Evolutionary conservation across 768 basidiomycete genomes (phyloP).

Genomic region (Agaricus blazei): DNA sequence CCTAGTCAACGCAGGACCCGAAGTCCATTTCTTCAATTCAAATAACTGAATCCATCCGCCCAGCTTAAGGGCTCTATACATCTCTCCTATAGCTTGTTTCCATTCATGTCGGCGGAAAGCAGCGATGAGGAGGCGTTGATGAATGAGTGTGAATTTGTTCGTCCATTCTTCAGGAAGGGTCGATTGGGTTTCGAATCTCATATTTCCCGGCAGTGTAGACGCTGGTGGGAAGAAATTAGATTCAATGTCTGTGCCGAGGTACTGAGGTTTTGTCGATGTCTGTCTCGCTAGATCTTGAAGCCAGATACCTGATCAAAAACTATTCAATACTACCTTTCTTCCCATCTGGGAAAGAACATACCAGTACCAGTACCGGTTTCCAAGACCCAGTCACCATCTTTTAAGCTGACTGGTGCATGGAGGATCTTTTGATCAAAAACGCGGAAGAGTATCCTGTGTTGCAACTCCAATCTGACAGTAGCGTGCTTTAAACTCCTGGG

Average conservation of each 20-base stretch:
- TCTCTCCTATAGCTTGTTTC: slow-evolving; percentile 1
- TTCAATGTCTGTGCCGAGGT: slow-evolving; percentile 4
- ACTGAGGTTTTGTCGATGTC: neutral
- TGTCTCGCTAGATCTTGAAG: neutral
- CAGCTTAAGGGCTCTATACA: slow-evolving; percentile 1
- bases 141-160: slow-evolving; percentile 3
- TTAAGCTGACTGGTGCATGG: too few relatives aligned
- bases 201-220: neutral
- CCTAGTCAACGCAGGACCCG: neutral
- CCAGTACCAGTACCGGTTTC: too few relatives aligned
- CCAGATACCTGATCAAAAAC: neutral
- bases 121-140: slow-evolving; percentile 6
- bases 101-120: slow-evolving; percentile 2
- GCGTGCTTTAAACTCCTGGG: too few relatives aligned
- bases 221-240: neutral
- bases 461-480: too few relatives aligned
- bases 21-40: neutral
- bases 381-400: too few relatives aligned
- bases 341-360: too few relatives aligned
- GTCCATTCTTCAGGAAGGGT: slow-evolving; percentile 7
- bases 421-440: too few relatives aligned
- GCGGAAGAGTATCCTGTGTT: too few relatives aligned
- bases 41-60: slow-evolving; percentile 5
- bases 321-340: too few relatives aligned
- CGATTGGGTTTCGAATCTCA: slow-evolving; percentile 3